Base-by-base conservation (phyloP, 2,329 filamentous ascomycete species). In the Zalaria obscura region DNA sequence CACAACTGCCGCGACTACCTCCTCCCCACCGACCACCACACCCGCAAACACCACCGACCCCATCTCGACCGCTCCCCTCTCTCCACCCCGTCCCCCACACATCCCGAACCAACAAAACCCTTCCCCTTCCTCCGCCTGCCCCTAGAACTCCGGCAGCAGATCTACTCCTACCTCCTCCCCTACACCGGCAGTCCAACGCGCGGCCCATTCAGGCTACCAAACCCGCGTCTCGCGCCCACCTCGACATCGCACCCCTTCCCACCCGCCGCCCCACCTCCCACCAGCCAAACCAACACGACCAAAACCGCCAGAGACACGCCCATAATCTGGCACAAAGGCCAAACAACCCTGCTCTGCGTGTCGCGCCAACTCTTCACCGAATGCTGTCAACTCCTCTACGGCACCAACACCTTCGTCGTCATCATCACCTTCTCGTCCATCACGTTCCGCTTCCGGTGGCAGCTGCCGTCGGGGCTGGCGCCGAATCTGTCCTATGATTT, bases 351-450 rank as follows among this genome's bases (percentile, higher is more conserved):
- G 3, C 52, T 70, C 3, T 53, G 51, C 4, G 59, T 63, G 1
- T 61, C 54, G 42, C 55, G 52, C 25, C 63, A 67, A 39, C 46
- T 70, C 3, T 61, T 68, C 43, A 57, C 64, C 27, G 68, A 71
- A 48, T 62, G 61, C 38, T 58, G 60, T 4, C 59, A 62, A 25
- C 49, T 66, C 42, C 47, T 71, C n/a, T 71, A 70, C 42, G 64
- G 66, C 8, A 50, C 56, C 27, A 68, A 62, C 42, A 62, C 56
- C 0, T 70, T 71, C 49, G 58, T 67, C 18, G 46, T 70, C 3
- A 62, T 67, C 45, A 53, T 70, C 8, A 58, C 57, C 4, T 69
- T 64, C 46, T 53, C 60, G 35, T 50, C 50, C n/a, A 63, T 69
- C 34, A 55, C 55, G 5, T 70, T 70, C 37, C 54, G 61, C 11